phyloP scores from a whole-genome alignment of 192 early-diverging fungal species.

The Linnemannia exigua region DNA sequence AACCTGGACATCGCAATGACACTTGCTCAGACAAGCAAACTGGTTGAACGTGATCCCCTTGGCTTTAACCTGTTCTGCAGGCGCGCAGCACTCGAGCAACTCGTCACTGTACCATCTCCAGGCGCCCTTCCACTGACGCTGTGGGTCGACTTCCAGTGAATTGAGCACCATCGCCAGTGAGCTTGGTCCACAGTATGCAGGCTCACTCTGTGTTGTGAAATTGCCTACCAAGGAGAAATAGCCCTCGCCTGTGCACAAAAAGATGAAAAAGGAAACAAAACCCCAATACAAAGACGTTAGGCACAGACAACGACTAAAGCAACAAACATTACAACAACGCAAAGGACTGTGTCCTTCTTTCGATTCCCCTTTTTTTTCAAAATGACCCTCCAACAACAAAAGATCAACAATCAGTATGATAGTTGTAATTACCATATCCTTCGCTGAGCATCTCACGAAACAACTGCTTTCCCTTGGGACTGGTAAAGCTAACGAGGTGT shows the following conservation, averaged over 20 bases:
- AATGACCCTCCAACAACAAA: not conserved
- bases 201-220: conserved; percentile 93
- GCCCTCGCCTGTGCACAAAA: conserved; percentile 69
- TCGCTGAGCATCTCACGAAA: conserved; percentile 84
- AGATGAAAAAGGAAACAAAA: conserved; percentile 4
- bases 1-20: conserved; percentile 84
- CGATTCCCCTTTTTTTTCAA: not conserved
- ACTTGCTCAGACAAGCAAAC: conserved; percentile 91
- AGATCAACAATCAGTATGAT: too few species aligned
- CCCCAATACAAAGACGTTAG: not conserved
- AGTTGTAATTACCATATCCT: conserved; percentile 66
- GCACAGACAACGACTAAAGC: conserved; percentile 3
- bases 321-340: not conserved
- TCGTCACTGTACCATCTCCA: conserved; percentile 81
- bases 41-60: conserved; percentile 93
- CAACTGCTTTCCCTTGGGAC: conserved; percentile 78
- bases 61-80: conserved; percentile 79
- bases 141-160: conserved; percentile 91
- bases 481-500: conserved; percentile 83
- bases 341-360: not conserved
- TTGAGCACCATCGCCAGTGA: conserved; percentile 96
- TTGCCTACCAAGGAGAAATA: conserved; percentile 91
- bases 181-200: conserved; percentile 90
- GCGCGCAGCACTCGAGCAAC: conserved; percentile 78
- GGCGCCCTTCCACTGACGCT: conserved; percentile 91